Evolutionary conservation across 257 asterid genomes (phyloP).

Genomic region (Gentiana straminea): DNA sequence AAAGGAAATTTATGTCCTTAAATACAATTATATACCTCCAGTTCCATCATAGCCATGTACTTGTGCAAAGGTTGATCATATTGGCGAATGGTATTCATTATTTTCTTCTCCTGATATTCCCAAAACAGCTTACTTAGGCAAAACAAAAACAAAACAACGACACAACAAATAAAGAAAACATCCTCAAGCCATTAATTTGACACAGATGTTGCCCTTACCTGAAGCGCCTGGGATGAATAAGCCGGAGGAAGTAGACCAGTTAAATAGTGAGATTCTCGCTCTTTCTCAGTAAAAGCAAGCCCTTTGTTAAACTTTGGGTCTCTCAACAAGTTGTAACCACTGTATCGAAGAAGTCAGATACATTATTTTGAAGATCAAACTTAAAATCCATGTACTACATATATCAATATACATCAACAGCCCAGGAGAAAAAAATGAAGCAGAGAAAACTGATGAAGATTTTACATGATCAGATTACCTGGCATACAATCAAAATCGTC

Average conservation of each 20-base stretch:
- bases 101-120: constrained; percentile 52
- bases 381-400: not conserved
- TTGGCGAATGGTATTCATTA: constrained; percentile 52
- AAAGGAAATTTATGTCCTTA: no score
- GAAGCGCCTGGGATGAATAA: constrained; percentile 49
- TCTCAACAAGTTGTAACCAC: constrained; percentile 69
- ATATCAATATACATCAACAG: not conserved
- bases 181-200: not conserved
- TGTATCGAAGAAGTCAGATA: constrained; percentile 1
- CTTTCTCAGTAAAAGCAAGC: constrained; percentile 64
- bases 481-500: not conserved
- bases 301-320: constrained; percentile 89
- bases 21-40: constrained; percentile 37
- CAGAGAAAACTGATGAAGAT: not conserved
- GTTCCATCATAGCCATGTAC: constrained; percentile 74
- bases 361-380: not conserved
- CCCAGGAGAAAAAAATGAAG: no score
- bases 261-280: constrained; percentile 79
- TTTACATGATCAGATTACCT: not conserved
- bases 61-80: constrained; percentile 70
- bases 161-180: not conserved
- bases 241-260: constrained; percentile 74
- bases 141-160: not conserved
- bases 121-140: not conserved
- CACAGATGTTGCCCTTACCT: constrained; percentile 23